Conservation (phyloP, 352 stramenopile genomes). For the Pythium graminicola region DNA sequence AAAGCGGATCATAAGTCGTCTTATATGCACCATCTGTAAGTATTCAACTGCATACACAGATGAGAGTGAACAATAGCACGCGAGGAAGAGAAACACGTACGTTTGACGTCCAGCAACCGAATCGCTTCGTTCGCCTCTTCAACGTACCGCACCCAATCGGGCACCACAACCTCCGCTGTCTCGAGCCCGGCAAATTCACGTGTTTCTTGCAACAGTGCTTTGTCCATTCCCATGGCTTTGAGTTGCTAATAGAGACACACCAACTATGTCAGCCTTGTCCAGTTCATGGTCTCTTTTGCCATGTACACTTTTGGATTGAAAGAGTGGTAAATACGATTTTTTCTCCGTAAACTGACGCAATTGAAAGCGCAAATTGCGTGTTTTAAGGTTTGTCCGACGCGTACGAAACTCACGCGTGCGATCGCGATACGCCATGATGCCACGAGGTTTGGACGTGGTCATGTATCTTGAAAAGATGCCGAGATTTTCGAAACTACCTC, state of each 20-base stretch:
- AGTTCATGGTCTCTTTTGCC: too few species aligned
- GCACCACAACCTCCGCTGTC: conserved; percentile 27
- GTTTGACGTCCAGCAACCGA: conserved; percentile 58
- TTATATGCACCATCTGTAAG: conserved; percentile 67
- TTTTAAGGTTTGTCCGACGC: conserved; percentile 40
- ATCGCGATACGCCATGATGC: conserved; percentile 55
- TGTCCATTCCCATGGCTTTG: conserved; percentile 53
- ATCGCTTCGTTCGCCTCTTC: conserved; percentile 63
- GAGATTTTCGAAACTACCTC: conserved; percentile 12
- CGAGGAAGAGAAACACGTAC: conserved; percentile 24
- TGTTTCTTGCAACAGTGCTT: conserved; percentile 51
- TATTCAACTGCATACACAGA: conserved; percentile 51
- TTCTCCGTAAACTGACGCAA: conserved; percentile 40
- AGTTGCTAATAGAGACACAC: conserved; percentile 24
- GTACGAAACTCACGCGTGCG: conserved; percentile 42
- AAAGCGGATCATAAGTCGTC: conserved; percentile 78
- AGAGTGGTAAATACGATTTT: conserved; percentile 38
- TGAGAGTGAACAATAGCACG: neutral
- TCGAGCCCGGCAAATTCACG: conserved; percentile 32
- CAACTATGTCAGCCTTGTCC: too few species aligned
- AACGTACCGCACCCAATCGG: conserved; percentile 55
- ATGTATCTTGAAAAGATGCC: conserved; percentile 58
- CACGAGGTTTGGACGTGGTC: too few species aligned
- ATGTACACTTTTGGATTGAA: conserved; percentile 47
- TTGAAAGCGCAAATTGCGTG: conserved; percentile 51